Evolutionary conservation across 1,284 basidiomycete genomes (phyloP).

Genomic region (Limonomyces culmigenus): DNA sequence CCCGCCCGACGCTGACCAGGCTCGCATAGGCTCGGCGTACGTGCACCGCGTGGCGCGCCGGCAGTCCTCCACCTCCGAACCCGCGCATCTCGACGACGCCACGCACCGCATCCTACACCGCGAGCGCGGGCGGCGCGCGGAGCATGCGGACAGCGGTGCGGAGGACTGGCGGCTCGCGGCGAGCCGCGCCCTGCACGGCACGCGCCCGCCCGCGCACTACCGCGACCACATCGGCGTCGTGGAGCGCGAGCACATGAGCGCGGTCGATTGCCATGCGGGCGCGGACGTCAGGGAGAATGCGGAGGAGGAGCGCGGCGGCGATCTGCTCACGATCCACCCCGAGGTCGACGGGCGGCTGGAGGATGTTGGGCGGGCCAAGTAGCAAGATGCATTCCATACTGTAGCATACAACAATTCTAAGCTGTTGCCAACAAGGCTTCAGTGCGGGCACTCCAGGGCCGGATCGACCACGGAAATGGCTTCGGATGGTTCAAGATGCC

Average conservation of each 20-base stretch:
- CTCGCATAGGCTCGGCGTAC: slow-evolving; percentile 40
- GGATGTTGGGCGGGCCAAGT: slow-evolving; percentile 38
- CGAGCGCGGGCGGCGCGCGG: slow-evolving; percentile 15
- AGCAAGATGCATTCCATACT: too few relatives aligned
- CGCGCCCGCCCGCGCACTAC: slow-evolving; percentile 35
- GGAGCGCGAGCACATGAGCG: slow-evolving; percentile 60
- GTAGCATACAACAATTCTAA: too few relatives aligned
- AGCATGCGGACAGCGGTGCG: slow-evolving; percentile 10
- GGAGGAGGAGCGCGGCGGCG: slow-evolving; percentile 21
- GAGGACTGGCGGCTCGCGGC: slow-evolving; percentile 33
- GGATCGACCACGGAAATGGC: slow-evolving; percentile 16
- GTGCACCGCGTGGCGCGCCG: slow-evolving; percentile 39
- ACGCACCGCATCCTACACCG: too few relatives aligned
- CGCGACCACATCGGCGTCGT: slow-evolving; percentile 44
- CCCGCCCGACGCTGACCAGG: slow-evolving; percentile 1
- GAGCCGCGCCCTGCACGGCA: slow-evolving; percentile 24
- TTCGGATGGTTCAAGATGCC: slow-evolving; percentile 16
- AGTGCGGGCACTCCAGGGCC: slow-evolving; percentile 12
- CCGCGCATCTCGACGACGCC: slow-evolving; percentile 22
- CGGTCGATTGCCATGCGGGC: slow-evolving; percentile 61
- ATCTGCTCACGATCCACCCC: slow-evolving; percentile 51
- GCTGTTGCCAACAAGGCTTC: too few relatives aligned
- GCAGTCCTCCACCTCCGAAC: slow-evolving; percentile 24
- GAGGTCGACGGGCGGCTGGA: slow-evolving; percentile 56
- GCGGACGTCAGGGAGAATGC: slow-evolving; percentile 15